Evolutionary conservation across 352 stramenopile genomes (phyloP).

Genomic region (Globisporangium nodosum): DNA sequence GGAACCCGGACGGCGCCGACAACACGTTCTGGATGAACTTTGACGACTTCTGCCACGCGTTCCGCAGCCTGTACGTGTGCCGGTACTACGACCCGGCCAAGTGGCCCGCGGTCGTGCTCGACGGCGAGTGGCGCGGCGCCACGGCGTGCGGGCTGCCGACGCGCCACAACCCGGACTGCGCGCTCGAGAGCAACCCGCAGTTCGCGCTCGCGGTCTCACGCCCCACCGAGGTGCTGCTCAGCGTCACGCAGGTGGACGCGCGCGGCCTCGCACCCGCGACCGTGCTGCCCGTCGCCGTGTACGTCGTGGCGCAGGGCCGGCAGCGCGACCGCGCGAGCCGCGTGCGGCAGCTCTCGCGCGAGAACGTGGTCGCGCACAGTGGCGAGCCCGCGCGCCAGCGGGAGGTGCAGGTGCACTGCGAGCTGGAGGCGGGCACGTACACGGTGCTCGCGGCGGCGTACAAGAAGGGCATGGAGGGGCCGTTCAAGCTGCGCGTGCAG

Average conservation of each 20-base stretch:
- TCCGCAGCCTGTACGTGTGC: slow-evolving; percentile 90
- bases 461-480: slow-evolving; percentile 85
- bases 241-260: slow-evolving; percentile 76
- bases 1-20: slow-evolving; percentile 63
- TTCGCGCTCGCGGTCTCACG: slow-evolving; percentile 69
- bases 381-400: slow-evolving; percentile 63
- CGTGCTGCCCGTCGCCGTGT: slow-evolving; percentile 64
- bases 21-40: slow-evolving; percentile 96
- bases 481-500: slow-evolving; percentile 82
- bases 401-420: slow-evolving; percentile 74
- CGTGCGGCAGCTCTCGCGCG: slow-evolving; percentile 51
- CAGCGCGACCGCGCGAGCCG: slow-evolving; percentile 54
- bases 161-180: slow-evolving; percentile 73
- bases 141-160: slow-evolving; percentile 83
- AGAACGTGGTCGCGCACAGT: slow-evolving; percentile 77
- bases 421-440: slow-evolving; percentile 77
- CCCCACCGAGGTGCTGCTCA: slow-evolving; percentile 83
- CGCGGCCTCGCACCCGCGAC: slow-evolving; percentile 54
- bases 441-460: slow-evolving; percentile 86
- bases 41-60: slow-evolving; percentile 91
- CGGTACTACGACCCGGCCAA: slow-evolving; percentile 89
- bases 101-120: slow-evolving; percentile 44
- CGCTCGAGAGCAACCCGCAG: slow-evolving; percentile 87
- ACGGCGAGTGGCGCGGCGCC: slow-evolving; percentile 57
- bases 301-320: slow-evolving; percentile 48